Base-by-base conservation (phyloP, 306 rosid species). In the Dalbergia cultrata region DNA sequence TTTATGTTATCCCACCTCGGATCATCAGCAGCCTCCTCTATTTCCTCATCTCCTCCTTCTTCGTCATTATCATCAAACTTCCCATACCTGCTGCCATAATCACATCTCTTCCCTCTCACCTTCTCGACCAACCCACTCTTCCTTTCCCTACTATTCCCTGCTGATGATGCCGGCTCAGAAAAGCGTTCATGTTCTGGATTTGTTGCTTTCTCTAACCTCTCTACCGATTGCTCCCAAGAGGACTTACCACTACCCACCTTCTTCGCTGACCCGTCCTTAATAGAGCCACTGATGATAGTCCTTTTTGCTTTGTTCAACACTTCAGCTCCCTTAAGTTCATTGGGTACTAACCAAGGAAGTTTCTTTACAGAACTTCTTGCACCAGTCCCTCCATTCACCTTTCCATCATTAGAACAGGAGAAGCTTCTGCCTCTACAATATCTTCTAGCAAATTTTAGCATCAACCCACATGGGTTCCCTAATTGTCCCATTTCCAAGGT, bases 1-100 rank as follows among this genome's bases (percentile, higher is more conserved):
- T 85, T 90, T 66, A 91, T 90, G 68, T 81, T 88, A 80, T 91
- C 89, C 99, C 99, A 95, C 89, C 98, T 95, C 12, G 92, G 97
- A 81, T 95, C 89, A n/a, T 86, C 83, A 77, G 69, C 70, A 45
- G 37, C 84, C 79, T 91, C 97, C 50, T 65, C 85, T 74, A 86
- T 83, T 84, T 80, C 96, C 81, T 82, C 91, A 72, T 63, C 85
- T 77, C 69, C 88, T 81, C 37, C 91, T 57, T 66, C 91, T 39
- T 86, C 94, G 72, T 67, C 78, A 78, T 67, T 33, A 70, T 84
- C 80, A 61, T 79, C 85, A 77, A 62, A 74, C 82, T 72, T 84
- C 74, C 39, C 65, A 33, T 80, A 66, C 49, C 73, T 65, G 13
- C 81, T 67, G 45, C 52, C 71, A 54, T 70, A 70, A 68, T 86